These are phyloP conservation scores for Coprinellus micaceus DNA, from an alignment of 768 basidiomycete species.

Conservation along the genomic window DNA sequence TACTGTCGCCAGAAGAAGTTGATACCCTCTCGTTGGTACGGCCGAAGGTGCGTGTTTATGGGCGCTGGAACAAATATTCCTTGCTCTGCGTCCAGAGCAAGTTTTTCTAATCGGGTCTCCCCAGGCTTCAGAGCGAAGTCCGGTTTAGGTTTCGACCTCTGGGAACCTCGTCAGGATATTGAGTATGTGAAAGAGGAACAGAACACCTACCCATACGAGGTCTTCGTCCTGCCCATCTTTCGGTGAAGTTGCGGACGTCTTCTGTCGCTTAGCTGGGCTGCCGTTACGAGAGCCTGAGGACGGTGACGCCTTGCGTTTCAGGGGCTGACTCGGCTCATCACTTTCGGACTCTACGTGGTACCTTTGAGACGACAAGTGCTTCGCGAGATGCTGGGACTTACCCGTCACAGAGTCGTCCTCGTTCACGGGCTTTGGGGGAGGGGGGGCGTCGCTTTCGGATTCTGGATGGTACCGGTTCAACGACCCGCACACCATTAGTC, in stretches of 20 bases:
- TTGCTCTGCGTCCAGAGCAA: conserved; percentile 47
- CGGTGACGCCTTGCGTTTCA: too few relatives aligned
- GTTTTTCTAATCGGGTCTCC: conserved; percentile 40
- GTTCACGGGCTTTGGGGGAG: not conserved
- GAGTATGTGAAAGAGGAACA: not conserved
- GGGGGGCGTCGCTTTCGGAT: not conserved
- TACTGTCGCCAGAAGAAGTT: conserved; percentile 78
- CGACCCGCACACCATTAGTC: too few relatives aligned
- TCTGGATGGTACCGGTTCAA: not conserved
- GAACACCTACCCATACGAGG: not conserved
- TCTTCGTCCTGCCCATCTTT: too few relatives aligned
- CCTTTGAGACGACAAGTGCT: too few relatives aligned
- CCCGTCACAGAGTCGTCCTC: conserved; percentile 32
- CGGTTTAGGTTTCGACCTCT: conserved; percentile 40
- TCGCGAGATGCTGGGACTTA: too few relatives aligned
- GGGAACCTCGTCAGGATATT: not conserved
- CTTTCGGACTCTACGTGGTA: conserved; percentile 46
- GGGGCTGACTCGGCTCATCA: conserved; percentile 14
- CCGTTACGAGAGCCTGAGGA: too few relatives aligned
- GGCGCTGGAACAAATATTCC: conserved; percentile 55
- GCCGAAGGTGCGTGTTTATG: conserved; percentile 84
- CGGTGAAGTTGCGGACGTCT: conserved; percentile 1
- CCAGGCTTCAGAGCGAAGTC: conserved; percentile 45
- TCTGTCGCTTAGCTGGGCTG: conserved; percentile 14
- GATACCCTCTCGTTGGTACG: conserved; percentile 87